Conservation (phyloP, 2,329 filamentous ascomycete genomes). For the Talaromyces sp. region DNA sequence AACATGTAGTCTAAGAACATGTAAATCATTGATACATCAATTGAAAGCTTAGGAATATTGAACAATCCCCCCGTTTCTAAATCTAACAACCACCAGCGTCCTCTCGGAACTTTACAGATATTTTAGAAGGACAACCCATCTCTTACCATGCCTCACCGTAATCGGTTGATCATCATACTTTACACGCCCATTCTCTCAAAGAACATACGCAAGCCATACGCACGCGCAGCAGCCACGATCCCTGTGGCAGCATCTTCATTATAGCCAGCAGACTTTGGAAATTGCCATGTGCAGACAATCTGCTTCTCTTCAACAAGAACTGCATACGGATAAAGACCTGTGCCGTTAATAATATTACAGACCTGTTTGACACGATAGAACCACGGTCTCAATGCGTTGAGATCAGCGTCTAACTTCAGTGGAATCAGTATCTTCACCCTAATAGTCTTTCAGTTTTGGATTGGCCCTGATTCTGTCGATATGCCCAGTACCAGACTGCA, state of each 20-base stretch:
- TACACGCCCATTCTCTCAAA: neutral
- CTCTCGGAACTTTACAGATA: neutral
- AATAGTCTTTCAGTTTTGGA: constrained; percentile 6
- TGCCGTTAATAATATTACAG: neutral
- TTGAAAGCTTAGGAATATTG: no score
- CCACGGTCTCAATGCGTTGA: neutral
- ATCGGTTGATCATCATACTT: neutral
- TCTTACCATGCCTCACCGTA: neutral
- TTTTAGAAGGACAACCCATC: neutral
- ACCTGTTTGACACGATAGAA: constrained; percentile 3
- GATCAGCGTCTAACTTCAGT: neutral
- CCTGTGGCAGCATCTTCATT: neutral
- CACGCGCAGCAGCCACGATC: neutral
- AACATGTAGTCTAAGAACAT: no score
- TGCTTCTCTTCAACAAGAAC: constrained; percentile 12
- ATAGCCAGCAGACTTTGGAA: neutral
- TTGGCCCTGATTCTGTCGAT: constrained; percentile 7
- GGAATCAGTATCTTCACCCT: constrained; percentile 1
- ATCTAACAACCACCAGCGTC: neutral
- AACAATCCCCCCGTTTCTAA: no score
- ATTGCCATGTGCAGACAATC: constrained; percentile 6
- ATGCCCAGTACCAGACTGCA: neutral
- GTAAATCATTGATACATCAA: no score
- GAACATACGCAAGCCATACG: neutral
- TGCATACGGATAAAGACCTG: constrained; percentile 10